These are phyloP conservation scores for Spergularia bocconei DNA, from an alignment of 148 eudicot genomes.

Conservation along the genomic window DNA sequence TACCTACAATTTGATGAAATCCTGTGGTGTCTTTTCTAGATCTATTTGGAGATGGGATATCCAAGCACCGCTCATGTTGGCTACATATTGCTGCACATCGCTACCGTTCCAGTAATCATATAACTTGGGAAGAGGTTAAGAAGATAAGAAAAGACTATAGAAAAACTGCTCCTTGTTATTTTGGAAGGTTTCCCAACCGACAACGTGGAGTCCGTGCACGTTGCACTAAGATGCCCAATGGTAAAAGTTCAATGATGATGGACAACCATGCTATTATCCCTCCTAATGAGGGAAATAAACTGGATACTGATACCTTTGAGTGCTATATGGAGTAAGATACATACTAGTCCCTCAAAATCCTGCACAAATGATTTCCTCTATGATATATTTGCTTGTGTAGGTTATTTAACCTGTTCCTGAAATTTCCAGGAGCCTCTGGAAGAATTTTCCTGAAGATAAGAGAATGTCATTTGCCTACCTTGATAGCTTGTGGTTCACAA, in stretches of 20 bases:
- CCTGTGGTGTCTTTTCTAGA: constrained; percentile 18
- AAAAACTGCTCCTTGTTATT: constrained; percentile 21
- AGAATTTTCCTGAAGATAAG: constrained; percentile 39
- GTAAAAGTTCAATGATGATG: constrained; percentile 23
- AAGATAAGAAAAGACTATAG: constrained; percentile 13
- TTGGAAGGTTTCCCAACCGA: constrained; percentile 11
- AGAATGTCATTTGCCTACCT: constrained; percentile 40
- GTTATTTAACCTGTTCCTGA: neutral
- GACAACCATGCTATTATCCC: constrained; percentile 9
- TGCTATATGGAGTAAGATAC: constrained; percentile 44
- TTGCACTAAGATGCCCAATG: constrained; percentile 6
- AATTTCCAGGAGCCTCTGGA: constrained; percentile 52
- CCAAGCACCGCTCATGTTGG: constrained; percentile 32
- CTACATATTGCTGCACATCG: constrained; percentile 23
- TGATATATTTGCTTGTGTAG: neutral
- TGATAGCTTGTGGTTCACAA: constrained; percentile 64
- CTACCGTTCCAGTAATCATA: constrained; percentile 8
- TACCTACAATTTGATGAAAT: neutral
- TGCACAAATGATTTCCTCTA: neutral
- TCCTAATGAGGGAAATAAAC: constrained; percentile 23
- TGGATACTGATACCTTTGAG: constrained; percentile 42
- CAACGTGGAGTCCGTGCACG: neutral
- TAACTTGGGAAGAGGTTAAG: constrained; percentile 18
- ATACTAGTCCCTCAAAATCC: neutral
- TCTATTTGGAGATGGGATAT: constrained; percentile 16